phyloP scores from a whole-genome alignment of 768 basidiomycete species.

The Mycena indigotica region DNA sequence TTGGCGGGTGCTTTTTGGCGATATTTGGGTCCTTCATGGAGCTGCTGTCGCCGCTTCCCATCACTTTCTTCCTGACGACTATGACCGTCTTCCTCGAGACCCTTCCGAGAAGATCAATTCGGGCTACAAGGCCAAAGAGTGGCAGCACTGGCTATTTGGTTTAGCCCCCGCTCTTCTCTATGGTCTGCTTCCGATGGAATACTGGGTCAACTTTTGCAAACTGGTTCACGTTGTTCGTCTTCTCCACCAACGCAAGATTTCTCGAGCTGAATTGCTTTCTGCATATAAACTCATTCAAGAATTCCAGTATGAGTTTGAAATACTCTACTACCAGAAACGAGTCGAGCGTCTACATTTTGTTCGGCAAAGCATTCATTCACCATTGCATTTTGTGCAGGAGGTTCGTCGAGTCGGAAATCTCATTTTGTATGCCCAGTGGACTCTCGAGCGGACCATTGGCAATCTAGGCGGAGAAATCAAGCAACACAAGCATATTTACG shows the following conservation, averaged over 20 bases:
- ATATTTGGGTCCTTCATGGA: background rate
- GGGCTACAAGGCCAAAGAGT: conserved; percentile 32
- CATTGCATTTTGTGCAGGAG: conserved; percentile 27
- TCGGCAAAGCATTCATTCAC: conserved; percentile 27
- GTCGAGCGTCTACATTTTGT: conserved; percentile 31
- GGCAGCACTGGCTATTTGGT: conserved; percentile 22
- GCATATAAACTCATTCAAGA: conserved; percentile 16
- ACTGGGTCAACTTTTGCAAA: conserved; percentile 29
- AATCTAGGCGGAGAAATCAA: conserved; percentile 28
- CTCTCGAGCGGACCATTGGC: conserved; percentile 29
- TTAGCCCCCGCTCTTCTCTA: conserved; percentile 27
- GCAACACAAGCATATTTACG: conserved; percentile 23
- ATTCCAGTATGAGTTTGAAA: conserved; percentile 31
- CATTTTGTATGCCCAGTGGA: conserved; percentile 29
- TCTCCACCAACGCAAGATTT: conserved; percentile 18
- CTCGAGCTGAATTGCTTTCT: conserved; percentile 11
- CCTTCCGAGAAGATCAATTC: conserved; percentile 30
- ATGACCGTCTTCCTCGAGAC: conserved; percentile 30
- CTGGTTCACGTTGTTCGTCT: conserved; percentile 23
- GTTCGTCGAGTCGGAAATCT: conserved; percentile 20
- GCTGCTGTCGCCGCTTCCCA: background rate
- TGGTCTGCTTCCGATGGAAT: conserved; percentile 14
- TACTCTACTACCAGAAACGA: conserved; percentile 26
- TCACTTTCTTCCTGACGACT: conserved; percentile 26
- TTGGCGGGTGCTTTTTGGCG: background rate